Conservation (phyloP, 1,139 yeast species). For the Yamadazyma diddensiae region DNA sequence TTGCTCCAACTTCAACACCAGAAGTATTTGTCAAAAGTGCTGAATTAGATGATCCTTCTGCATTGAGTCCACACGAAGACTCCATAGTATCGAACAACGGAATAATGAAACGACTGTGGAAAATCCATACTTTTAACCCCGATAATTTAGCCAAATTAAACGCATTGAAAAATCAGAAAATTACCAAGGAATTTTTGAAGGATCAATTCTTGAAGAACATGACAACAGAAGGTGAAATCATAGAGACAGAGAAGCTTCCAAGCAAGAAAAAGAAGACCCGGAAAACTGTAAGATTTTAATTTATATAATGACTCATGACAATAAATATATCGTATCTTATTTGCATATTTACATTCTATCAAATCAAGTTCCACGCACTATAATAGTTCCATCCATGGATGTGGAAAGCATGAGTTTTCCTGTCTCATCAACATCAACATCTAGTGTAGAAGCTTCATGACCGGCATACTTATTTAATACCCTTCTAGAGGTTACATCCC, state of each 20-base stretch:
- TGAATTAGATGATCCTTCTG: constrained; percentile 18
- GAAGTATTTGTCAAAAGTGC: constrained; percentile 4
- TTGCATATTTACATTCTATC: too few species aligned
- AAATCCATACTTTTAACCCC: constrained; percentile 41
- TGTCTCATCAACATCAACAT: constrained; percentile 47
- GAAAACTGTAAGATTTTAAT: constrained; percentile 26
- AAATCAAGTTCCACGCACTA: neutral
- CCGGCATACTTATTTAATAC: constrained; percentile 52
- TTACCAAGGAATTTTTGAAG: constrained; percentile 20
- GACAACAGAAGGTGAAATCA: constrained; percentile 17
- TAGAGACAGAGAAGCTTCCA: constrained; percentile 3
- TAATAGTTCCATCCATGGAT: neutral
- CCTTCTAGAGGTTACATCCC: constrained; percentile 57
- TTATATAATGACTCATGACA: neutral
- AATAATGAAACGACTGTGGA: constrained; percentile 31
- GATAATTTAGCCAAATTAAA: constrained; percentile 37
- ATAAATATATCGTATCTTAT: neutral
- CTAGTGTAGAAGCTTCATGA: constrained; percentile 61
- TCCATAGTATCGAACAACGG: constrained; percentile 2
- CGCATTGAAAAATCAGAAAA: constrained; percentile 23
- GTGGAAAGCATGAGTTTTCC: constrained; percentile 14
- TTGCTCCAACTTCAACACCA: constrained; percentile 10
- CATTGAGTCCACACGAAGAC: constrained; percentile 24
- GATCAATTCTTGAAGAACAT: constrained; percentile 21
- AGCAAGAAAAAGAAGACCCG: constrained; percentile 9